Evolutionary conservation across 306 rosid species (phyloP).

Genomic region (Mimosa pudica): DNA sequence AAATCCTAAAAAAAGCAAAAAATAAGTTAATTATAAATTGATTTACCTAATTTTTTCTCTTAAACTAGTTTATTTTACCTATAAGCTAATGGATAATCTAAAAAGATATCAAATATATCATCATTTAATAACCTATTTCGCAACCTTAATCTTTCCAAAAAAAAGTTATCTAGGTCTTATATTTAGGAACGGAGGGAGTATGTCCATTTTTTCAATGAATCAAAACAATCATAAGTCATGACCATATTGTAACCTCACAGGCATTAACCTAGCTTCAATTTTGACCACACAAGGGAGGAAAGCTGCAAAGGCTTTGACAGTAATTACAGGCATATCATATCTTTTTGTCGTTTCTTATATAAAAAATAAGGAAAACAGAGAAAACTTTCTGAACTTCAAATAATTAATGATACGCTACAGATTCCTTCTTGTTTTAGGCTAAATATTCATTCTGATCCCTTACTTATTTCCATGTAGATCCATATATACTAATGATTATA

Average conservation of each 20-base stretch:
- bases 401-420: background rate
- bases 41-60: no score
- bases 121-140: no score
- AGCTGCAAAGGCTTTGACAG: background rate
- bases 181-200: no score
- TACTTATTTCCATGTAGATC: background rate
- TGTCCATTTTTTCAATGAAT: background rate
- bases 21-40: no score
- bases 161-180: no score
- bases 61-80: no score
- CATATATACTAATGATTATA: background rate
- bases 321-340: background rate
- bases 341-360: background rate
- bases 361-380: background rate
- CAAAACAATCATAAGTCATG: slow-evolving; percentile 1
- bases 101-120: no score
- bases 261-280: background rate
- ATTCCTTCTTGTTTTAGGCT: background rate
- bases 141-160: no score
- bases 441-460: background rate
- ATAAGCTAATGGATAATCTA: no score
- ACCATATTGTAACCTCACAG: background rate
- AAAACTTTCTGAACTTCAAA: background rate
- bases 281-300: background rate
- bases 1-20: no score